Evolutionary conservation across 225 moss, liverwort and hornwort species (phyloP), one percentile per base, ranked within the genome.

Genomic region (Straminergon stramineum): DNA sequence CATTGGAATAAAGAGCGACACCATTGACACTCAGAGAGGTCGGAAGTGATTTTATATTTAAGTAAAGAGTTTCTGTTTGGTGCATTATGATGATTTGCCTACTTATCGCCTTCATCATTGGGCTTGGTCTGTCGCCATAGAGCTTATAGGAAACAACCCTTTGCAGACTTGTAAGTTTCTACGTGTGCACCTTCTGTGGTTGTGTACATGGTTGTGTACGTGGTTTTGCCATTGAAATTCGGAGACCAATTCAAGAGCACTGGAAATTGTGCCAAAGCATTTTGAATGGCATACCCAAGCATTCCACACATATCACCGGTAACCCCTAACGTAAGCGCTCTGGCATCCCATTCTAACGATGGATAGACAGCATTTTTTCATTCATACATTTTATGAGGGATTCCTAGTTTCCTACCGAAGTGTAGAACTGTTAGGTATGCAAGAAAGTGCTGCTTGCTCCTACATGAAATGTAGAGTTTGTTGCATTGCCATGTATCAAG

Each of bases 1-100:
- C 86, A 91, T 91, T 88, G 61, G 48, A 90, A 91, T 90, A 84
- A 88, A 82, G 30, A 73, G 30, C 37, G 52, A 87, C 66, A 78
- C 85, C 55, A 71, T 89, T 78, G 82, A 70, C 87, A 89, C 48
- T 73, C 61, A 6, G 10, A 17, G 70, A 32, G 69, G 57, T 63
- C 63, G 75, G 24, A 62, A 34, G 58, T 39, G 31, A 43, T 55
- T 37, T 26, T 27, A 35, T 30, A 37, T 58, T 75, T 2, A n/a
- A 39, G 60, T n/a, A 2, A 34, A 48, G 82, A 64, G 65, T 56
- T 82, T 80, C 62, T 85, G 32, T 62, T 69, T 13, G 41, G 66
- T 67, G 58, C 27, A 31, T 66, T 5, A 51, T 35, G 43, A 20
- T 62, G 20, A 19, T 55, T 13, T 0, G 4, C 16, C 61, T 28